These are phyloP conservation scores for Globisporangium heterothallicum DNA, from an alignment of 352 stramenopile species.

Conservation along the genomic window DNA sequence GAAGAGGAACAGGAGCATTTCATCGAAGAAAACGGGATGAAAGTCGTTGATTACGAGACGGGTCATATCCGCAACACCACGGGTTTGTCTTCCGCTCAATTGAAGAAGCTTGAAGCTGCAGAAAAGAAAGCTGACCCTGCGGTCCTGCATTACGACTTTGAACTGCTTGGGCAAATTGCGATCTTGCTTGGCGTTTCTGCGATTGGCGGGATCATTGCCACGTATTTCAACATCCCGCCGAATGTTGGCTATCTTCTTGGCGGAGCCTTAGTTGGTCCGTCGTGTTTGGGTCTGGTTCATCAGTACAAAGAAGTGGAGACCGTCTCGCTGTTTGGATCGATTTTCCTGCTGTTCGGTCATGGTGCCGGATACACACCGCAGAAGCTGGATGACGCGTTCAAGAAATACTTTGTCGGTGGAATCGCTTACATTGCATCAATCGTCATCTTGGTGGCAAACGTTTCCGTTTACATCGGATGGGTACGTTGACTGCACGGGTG, in stretches of 20 bases:
- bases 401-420: constrained; percentile 64
- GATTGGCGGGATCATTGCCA: constrained; percentile 85
- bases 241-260: constrained; percentile 89
- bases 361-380: constrained; percentile 69
- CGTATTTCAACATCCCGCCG: constrained; percentile 86
- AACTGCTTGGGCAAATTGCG: constrained; percentile 79
- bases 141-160: constrained; percentile 84
- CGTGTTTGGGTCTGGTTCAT: constrained; percentile 77
- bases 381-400: constrained; percentile 58
- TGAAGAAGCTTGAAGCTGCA: constrained; percentile 69
- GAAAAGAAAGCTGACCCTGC: constrained; percentile 81
- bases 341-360: constrained; percentile 92
- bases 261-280: constrained; percentile 87
- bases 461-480: constrained; percentile 74
- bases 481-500: constrained; percentile 10
- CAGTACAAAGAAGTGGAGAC: constrained; percentile 92
- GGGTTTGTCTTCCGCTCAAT: constrained; percentile 50
- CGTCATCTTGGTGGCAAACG: constrained; percentile 60
- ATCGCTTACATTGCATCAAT: constrained; percentile 70
- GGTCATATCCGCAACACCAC: constrained; percentile 71
- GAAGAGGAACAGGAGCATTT: constrained; percentile 76
- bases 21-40: constrained; percentile 73
- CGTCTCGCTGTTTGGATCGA: constrained; percentile 90
- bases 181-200: constrained; percentile 76
- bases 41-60: constrained; percentile 82